phyloP scores from a whole-genome alignment of 2,329 filamentous ascomycete species.

The Beauveria varroae region DNA sequence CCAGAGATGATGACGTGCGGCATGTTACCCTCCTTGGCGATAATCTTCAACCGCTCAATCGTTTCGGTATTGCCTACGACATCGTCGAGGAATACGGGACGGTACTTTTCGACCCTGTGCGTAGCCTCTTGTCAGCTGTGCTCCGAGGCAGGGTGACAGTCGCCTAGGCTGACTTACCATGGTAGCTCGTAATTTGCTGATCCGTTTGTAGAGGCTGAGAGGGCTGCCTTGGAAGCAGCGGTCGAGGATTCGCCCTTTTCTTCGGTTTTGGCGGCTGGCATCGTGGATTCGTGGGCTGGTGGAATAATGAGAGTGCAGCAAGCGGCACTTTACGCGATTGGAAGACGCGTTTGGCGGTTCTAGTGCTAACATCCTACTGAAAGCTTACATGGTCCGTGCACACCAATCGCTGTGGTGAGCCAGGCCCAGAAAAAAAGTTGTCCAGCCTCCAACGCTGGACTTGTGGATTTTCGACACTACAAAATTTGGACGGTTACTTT shows the following conservation, averaged over 20 bases:
- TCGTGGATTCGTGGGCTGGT: slow-evolving; percentile 22
- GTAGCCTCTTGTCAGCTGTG: slow-evolving; percentile 13
- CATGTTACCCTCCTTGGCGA: slow-evolving; percentile 98
- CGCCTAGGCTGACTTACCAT: slow-evolving; percentile 46
- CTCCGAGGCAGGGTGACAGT: slow-evolving; percentile 15
- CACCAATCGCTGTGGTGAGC: background rate
- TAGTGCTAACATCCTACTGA: background rate
- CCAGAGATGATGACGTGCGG: slow-evolving; percentile 99
- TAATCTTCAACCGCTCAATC: slow-evolving; percentile 94
- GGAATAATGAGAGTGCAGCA: slow-evolving; percentile 12
- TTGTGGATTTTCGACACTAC: slow-evolving; percentile 10
- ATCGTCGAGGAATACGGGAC: slow-evolving; percentile 90
- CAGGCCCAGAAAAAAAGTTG: slow-evolving; percentile 24
- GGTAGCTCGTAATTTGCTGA: slow-evolving; percentile 64
- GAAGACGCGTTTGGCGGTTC: slow-evolving; percentile 25
- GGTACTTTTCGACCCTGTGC: slow-evolving; percentile 92
- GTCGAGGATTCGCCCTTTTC: slow-evolving; percentile 55
- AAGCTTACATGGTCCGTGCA: slow-evolving; percentile 22
- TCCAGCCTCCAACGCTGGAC: slow-evolving; percentile 8
- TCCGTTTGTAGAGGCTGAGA: slow-evolving; percentile 43
- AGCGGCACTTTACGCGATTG: slow-evolving; percentile 30
- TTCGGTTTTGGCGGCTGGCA: slow-evolving; percentile 43
- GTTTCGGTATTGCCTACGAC: slow-evolving; percentile 97
- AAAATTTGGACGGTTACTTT: background rate
- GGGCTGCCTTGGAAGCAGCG: slow-evolving; percentile 48